phyloP scores from a whole-genome alignment of 768 basidiomycete species.

The Lactifluus piperatus region DNA sequence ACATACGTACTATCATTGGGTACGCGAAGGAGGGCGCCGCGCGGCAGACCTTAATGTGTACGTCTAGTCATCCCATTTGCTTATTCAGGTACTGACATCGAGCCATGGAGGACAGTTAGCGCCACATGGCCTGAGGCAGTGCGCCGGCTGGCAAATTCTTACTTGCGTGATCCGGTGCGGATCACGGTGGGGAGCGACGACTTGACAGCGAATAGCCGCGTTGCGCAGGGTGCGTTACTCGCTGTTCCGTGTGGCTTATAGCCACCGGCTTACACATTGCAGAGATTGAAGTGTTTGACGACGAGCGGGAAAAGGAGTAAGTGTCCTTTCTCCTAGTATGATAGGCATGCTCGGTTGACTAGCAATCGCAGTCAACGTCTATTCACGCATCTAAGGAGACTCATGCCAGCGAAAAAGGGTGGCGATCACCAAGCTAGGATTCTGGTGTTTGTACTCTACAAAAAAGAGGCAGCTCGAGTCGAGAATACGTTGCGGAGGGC shows the following conservation, averaged over 20 bases:
- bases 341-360: not conserved
- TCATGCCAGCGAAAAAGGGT: constrained; percentile 55
- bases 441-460: constrained; percentile 93
- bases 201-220: constrained; percentile 85
- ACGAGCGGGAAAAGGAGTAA: constrained; percentile 79
- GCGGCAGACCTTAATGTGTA: constrained; percentile 93
- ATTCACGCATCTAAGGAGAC: constrained; percentile 41
- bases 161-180: constrained; percentile 75
- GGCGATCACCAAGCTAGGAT: constrained; percentile 54
- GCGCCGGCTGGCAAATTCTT: constrained; percentile 77
- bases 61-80: constrained; percentile 22
- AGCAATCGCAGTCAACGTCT: constrained; percentile 46
- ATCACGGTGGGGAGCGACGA: constrained; percentile 96
- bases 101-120: constrained; percentile 49
- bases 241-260: not conserved
- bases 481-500: constrained; percentile 66
- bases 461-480: constrained; percentile 92
- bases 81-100: not conserved
- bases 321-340: constrained; percentile 21
- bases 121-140: constrained; percentile 99
- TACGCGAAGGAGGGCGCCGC: constrained; percentile 55
- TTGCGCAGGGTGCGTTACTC: constrained; percentile 54
- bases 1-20: constrained; percentile 85
- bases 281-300: constrained; percentile 85
- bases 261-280: not conserved